Base-by-base conservation (phyloP, 2,329 filamentous ascomycete species). In the Pestalotiopsis sp. region DNA sequence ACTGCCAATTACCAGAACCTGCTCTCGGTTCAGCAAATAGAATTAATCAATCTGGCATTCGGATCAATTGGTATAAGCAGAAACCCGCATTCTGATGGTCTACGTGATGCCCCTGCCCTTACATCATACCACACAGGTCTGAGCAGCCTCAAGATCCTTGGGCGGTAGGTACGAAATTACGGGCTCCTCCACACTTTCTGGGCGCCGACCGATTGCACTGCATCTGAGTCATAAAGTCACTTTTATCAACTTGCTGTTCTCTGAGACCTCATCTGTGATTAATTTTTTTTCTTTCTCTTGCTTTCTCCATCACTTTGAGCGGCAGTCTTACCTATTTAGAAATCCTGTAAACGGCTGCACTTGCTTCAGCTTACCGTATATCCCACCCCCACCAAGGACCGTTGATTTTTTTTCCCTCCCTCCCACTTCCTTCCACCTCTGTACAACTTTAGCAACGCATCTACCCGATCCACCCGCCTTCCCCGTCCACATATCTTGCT, bases 181-280 rank as follows among this genome's bases (percentile, higher is more conserved):
- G 23, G 59, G 31, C 59, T n/a, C 41, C 49, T 58, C 63, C 63
- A 66, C 63, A 56, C 49, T 58, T 66, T 57, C 41, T 56, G 49
- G 49, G 63, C 63, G 25, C 49, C 49, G 49, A 56, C 12, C 41
- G 17, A 52, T 52, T 52, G 14, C 17, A 52, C 45, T 52, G 17
- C 49, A 58, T 66, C 63, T 66, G 63, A 66, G 63, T 66, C 63
- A 66, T 57, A 66, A n/a, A 23, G 49, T 39, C 31, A 11, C 17
- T 14, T 39, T 38, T 36, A 52, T 17, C 12, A 39, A 63, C 31
- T 25, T 20, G 13, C 27, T 27, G 45, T 39, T 38, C 13, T 31
- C 23, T 13, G 20, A 23, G 31, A 66, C 49, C 57, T 41, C 36
- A 45, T 64, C 38, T 12, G 3, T 23, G 9, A 13, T 13, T 41